These are phyloP conservation scores for Achlya hypogyna DNA, from an alignment of 352 stramenopile species.

Conservation along the genomic window DNA sequence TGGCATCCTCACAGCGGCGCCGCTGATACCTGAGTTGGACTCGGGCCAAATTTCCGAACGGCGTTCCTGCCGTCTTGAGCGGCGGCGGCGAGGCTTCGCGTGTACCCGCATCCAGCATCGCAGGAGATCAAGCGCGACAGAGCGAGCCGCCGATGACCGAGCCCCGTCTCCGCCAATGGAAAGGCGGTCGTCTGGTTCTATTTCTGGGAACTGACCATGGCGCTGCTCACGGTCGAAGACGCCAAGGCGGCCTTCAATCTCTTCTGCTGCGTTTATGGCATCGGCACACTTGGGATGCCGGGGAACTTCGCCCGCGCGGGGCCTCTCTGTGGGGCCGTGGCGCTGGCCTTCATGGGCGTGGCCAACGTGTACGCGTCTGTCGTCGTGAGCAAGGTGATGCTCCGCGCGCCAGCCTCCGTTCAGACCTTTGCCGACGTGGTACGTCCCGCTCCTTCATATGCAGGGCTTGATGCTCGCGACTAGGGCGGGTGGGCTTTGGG, in stretches of 20 bases:
- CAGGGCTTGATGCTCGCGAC: not conserved
- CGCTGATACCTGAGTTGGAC: too few relatives aligned
- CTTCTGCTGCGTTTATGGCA: conserved; percentile 26
- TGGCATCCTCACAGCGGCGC: too few relatives aligned
- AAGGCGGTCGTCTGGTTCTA: too few relatives aligned
- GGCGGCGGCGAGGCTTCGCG: too few relatives aligned
- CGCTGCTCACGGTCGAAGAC: conserved; percentile 19
- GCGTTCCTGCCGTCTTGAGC: too few relatives aligned
- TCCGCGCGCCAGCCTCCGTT: conserved; percentile 14
- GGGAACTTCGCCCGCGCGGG: conserved; percentile 24
- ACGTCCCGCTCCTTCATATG: not conserved
- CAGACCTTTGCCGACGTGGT: conserved; percentile 27
- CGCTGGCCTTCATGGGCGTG: conserved; percentile 20
- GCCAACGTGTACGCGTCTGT: conserved; percentile 25
- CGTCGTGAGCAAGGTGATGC: conserved; percentile 22
- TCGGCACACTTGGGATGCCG: conserved; percentile 24
- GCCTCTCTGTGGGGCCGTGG: conserved; percentile 16
- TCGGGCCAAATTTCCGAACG: too few relatives aligned
- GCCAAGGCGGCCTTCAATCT: conserved; percentile 24
- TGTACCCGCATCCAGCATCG: too few relatives aligned
- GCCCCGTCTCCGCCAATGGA: too few relatives aligned
- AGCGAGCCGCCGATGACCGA: too few relatives aligned
- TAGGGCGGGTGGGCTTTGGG: conserved; percentile 22
- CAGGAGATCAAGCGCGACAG: too few relatives aligned
- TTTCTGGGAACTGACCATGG: not conserved